Evolutionary conservation across 371 early-diverging fungal species (phyloP).

Genomic region (Dipsacomyces acuminosporus): DNA sequence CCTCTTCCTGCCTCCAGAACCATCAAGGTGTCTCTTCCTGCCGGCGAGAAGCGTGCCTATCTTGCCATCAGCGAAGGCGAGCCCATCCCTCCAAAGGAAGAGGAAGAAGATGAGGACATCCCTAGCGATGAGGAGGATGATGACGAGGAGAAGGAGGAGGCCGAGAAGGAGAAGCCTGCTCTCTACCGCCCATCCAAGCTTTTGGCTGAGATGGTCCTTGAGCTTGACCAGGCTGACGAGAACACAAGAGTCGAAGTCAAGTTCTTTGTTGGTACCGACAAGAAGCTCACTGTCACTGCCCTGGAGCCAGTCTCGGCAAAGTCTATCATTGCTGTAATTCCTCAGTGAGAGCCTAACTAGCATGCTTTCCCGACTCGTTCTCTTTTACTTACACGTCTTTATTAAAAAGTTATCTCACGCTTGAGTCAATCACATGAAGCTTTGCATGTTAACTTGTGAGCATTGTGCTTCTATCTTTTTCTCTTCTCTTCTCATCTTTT

Average conservation of each 20-base stretch:
- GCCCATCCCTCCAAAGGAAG: conserved; percentile 22
- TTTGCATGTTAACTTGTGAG: too few relatives aligned
- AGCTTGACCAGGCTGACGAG: conserved; percentile 28
- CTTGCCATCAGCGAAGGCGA: conserved; percentile 71
- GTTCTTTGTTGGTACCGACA: conserved; percentile 44
- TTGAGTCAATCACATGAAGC: too few relatives aligned
- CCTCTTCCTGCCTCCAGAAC: conserved; percentile 80
- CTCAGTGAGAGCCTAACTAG: conserved; percentile 5
- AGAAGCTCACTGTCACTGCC: conserved; percentile 42
- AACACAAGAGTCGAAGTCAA: conserved; percentile 32
- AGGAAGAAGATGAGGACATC: conserved; percentile 26
- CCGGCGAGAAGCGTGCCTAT: conserved; percentile 69
- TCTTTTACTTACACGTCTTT: too few relatives aligned
- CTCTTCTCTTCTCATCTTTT: too few relatives aligned
- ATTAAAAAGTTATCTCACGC: too few relatives aligned
- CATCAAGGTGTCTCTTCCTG: conserved; percentile 65
- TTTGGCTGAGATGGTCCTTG: conserved; percentile 45
- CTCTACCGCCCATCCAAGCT: conserved; percentile 41
- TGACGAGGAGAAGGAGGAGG: conserved; percentile 34
- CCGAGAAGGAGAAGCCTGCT: conserved; percentile 24
- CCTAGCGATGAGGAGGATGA: conserved; percentile 31
- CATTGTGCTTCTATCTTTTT: too few relatives aligned
- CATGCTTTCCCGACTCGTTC: too few relatives aligned
- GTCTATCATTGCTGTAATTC: conserved; percentile 36
- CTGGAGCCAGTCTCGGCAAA: conserved; percentile 38